Percentiles rank a stretch among this genome's conserved stretches.
Evolutionary conservation across 352 stramenopile genomes (phyloP).

Genomic region (Blastocystis sp.): DNA sequence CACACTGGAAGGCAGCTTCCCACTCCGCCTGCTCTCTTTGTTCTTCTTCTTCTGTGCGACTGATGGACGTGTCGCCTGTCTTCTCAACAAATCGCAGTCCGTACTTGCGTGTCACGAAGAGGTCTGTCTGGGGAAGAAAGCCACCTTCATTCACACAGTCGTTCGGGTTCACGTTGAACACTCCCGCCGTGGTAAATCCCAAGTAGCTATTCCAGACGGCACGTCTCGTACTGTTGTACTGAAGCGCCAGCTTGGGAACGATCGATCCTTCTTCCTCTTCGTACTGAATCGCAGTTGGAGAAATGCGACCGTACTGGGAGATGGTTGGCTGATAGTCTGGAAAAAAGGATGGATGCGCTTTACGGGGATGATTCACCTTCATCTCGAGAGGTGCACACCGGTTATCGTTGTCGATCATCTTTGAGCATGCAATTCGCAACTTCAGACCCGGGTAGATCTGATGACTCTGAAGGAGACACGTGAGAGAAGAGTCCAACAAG

Average conservation of each 20-base stretch:
- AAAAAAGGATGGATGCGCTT: background rate
- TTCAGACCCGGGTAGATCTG: slow-evolving; percentile 32
- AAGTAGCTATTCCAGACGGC: slow-evolving; percentile 7
- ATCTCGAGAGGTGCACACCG: slow-evolving; percentile 17
- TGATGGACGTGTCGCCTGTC: background rate
- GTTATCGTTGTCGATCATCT: slow-evolving; percentile 12
- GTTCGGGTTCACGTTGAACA: slow-evolving; percentile 16
- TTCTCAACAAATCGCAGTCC: background rate
- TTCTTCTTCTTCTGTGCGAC: background rate
- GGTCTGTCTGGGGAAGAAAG: slow-evolving; percentile 14
- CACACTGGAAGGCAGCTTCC: background rate
- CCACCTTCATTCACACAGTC: slow-evolving; percentile 8
- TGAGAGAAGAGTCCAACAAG: slow-evolving; percentile 2
- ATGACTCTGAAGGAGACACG: background rate
- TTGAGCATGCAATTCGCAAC: background rate
- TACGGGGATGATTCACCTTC: background rate
- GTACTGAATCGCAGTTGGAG: background rate
- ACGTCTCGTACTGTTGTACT: slow-evolving; percentile 32
- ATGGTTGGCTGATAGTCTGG: background rate
- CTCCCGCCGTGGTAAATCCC: background rate
- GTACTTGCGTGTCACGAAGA: slow-evolving; percentile 14
- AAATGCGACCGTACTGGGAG: background rate
- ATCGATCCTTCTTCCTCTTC: background rate
- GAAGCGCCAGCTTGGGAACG: background rate
- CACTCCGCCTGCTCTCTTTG: background rate